phyloP scores from a whole-genome alignment of 1,139 yeast genomes.

The Saccharomycopsis hybrid region DNA sequence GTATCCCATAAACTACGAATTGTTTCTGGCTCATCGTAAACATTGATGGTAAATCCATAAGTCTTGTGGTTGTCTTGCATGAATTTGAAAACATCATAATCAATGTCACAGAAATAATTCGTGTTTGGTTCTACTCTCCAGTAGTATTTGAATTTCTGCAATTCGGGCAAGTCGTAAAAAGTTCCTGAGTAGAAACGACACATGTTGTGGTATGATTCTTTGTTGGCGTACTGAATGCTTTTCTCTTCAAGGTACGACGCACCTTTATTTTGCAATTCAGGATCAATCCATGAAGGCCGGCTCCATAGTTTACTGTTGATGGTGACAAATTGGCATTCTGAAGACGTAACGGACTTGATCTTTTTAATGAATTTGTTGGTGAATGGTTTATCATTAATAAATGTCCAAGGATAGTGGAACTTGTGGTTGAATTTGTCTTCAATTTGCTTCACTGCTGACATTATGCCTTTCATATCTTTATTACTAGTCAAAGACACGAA shows the following conservation, averaged over 20 bases:
- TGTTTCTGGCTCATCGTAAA: constrained; percentile 43
- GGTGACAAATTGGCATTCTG: constrained; percentile 51
- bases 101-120: constrained; percentile 45
- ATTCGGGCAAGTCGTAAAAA: constrained; percentile 44
- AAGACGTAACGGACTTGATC: constrained; percentile 41
- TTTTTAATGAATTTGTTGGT: constrained; percentile 44
- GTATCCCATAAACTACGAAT: constrained; percentile 47
- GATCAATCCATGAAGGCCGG: constrained; percentile 53
- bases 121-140: constrained; percentile 59
- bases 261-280: constrained; percentile 34
- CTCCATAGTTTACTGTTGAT: constrained; percentile 55
- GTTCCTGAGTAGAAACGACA: constrained; percentile 55
- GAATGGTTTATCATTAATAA: constrained; percentile 66
- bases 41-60: constrained; percentile 47
- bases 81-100: constrained; percentile 46
- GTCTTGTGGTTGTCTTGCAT: constrained; percentile 44
- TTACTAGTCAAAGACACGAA: constrained; percentile 65
- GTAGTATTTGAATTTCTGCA: constrained; percentile 46
- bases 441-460: constrained; percentile 47
- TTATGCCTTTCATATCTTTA: constrained; percentile 44
- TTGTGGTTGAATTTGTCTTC: constrained; percentile 61
- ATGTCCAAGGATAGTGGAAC: constrained; percentile 74
- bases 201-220: constrained; percentile 55
- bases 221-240: constrained; percentile 57
- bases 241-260: constrained; percentile 37